Evolutionary conservation across 805 yeast genomes (phyloP).

Genomic region (Sporopachydermia quercuum): DNA sequence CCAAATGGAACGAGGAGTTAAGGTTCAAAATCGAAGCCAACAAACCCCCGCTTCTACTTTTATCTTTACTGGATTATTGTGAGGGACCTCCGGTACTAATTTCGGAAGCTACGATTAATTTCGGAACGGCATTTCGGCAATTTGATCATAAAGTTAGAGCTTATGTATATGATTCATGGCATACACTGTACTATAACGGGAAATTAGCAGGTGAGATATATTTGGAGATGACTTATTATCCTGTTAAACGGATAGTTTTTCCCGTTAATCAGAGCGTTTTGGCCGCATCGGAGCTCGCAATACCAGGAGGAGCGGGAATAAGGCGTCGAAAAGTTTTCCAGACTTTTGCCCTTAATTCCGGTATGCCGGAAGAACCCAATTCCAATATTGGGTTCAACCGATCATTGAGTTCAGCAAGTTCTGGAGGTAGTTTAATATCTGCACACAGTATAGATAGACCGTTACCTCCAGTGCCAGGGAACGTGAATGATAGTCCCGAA

Average conservation of each 20-base stretch:
- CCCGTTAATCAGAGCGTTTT: no score
- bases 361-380: no score
- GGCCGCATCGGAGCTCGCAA: no score
- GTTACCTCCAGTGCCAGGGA: no score
- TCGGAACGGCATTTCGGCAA: slow-evolving; percentile 54
- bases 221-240: slow-evolving; percentile 85
- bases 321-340: no score
- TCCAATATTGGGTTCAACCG: no score
- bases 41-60: slow-evolving; percentile 43
- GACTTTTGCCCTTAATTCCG: slow-evolving; percentile 17
- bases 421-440: no score
- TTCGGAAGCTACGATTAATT: slow-evolving; percentile 68
- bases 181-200: slow-evolving; percentile 46
- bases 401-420: no score
- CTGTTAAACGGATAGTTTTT: no score
- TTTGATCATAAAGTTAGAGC: slow-evolving; percentile 45
- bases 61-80: slow-evolving; percentile 73
- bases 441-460: no score
- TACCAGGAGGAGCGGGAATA: no score
- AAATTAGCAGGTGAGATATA: slow-evolving; percentile 79
- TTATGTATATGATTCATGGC: slow-evolving; percentile 61
- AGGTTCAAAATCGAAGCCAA: slow-evolving; percentile 53
- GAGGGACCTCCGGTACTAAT: slow-evolving; percentile 78
- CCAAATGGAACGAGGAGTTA: slow-evolving; percentile 71
- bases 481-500: no score